These are phyloP conservation scores for Fonsecaea multimorphosa DNA, from an alignment of 2,329 filamentous ascomycete species.

Conservation along the genomic window DNA sequence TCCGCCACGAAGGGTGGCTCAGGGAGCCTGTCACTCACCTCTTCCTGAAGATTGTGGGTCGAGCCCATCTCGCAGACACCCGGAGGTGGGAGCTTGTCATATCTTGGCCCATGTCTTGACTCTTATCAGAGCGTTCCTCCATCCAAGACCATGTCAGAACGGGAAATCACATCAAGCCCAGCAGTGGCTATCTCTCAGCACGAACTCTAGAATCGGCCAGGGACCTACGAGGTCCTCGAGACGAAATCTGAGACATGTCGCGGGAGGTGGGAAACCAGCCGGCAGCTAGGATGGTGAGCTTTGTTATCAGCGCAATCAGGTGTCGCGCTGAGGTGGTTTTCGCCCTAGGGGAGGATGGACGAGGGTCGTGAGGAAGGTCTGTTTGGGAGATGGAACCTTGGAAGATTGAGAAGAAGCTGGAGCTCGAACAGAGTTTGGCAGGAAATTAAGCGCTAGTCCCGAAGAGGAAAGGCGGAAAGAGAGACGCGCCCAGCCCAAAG, in stretches of 20 bases:
- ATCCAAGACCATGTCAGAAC: neutral
- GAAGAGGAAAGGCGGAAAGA: constrained; percentile 5
- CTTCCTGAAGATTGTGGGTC: neutral
- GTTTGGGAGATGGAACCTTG: constrained; percentile 3
- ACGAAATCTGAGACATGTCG: neutral
- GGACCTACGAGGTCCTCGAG: neutral
- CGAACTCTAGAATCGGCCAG: neutral
- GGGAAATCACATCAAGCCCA: neutral
- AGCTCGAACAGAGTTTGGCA: constrained; percentile 10
- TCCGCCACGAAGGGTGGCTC: neutral
- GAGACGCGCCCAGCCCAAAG: neutral
- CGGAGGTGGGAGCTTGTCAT: neutral
- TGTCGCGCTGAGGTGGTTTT: neutral
- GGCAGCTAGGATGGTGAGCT: neutral
- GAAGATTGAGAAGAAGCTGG: neutral
- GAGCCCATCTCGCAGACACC: neutral
- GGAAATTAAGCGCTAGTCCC: constrained; percentile 17
- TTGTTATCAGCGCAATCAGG: neutral
- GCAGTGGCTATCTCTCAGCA: neutral
- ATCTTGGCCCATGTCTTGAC: neutral
- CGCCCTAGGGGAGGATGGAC: neutral
- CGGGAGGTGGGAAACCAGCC: neutral
- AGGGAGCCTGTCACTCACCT: neutral
- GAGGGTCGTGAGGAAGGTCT: neutral
- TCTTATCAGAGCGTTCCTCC: neutral